Evolutionary conservation across 768 basidiomycete species (phyloP).

Genomic region (Mycena amicta): DNA sequence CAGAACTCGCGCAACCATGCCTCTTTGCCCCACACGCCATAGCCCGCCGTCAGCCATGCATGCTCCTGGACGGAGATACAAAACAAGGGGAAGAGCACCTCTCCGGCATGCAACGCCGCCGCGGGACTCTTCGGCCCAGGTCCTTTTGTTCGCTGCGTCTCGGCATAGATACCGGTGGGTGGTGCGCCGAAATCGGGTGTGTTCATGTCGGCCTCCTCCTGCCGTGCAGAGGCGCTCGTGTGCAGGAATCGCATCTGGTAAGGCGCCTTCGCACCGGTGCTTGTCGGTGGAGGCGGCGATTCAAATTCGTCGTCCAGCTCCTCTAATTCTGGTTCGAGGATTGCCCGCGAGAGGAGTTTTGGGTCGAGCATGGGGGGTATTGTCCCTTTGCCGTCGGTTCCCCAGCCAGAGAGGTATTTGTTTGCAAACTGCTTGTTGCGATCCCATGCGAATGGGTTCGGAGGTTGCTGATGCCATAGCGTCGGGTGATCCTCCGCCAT

Average conservation of each 20-base stretch:
- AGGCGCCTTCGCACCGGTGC: background rate
- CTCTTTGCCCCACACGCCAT: conserved; percentile 91
- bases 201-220: background rate
- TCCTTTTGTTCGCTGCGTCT: background rate
- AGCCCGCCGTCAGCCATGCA: conserved; percentile 82
- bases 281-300: background rate
- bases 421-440: conserved; percentile 5
- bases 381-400: conserved; percentile 3
- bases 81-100: conserved; percentile 71
- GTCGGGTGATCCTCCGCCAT: conserved; percentile 23
- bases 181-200: background rate
- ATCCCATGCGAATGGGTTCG: conserved; percentile 12
- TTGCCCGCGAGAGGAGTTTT: background rate
- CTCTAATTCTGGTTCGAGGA: background rate
- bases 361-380: background rate
- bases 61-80: conserved; percentile 83
- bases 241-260: conserved; percentile 13
- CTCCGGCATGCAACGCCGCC: conserved; percentile 44
- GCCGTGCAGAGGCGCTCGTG: conserved; percentile 6
- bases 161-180: background rate
- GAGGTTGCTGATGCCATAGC: conserved; percentile 10
- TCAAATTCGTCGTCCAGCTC: background rate
- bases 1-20: conserved; percentile 84
- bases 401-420: conserved; percentile 19
- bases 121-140: conserved; percentile 2